Base-by-base conservation (phyloP, 129 eudicot genomes). In the Lactuca sativa region DNA sequence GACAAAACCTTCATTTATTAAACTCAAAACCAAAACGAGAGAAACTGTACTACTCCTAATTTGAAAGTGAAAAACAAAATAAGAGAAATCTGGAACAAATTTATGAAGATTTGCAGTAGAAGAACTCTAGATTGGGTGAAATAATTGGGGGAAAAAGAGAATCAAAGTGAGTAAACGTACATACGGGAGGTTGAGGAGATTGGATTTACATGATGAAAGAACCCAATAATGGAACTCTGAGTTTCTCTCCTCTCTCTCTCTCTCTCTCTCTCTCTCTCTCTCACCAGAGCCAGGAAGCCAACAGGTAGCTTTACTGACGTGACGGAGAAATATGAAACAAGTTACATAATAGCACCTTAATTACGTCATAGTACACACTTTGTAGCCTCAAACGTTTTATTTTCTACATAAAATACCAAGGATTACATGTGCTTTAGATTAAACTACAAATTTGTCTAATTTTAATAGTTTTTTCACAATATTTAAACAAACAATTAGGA, bases 161-260 rank as follows among this genome's bases (percentile, higher is more conserved):
- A 72, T 30, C 52, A n/a, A 61, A 52, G 40, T 14, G 15, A 57
- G 65, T 7, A 43, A 56, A 56, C 77, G 62, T 72, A 72, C 77
- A 54, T 62, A 72, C 62, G 56, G 73, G 56, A 48, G 63, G 62
- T 40, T 60, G 67, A 10, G 60, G 59, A 62, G 70, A 62, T 62
- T 62, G 69, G 72, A 72, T 72, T 72, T 72, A 72, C 77, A 72
- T 72, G 69, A 72, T 72, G 77, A 70, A 57, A 70, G 56, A 70
- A 61, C 31, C 62, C 77, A 72, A 72, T 72, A 62, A 72, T 72
- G 70, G 77, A 72, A 54, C 33, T 55, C 32, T 37, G 53, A 37
- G 63, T 48, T 40, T 69, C 63, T 68, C 36, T 54, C 41, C 6
- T 48, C 17, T 69, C 63, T 68, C 36, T 54, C 41, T 14, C 48